These are phyloP conservation scores for Globisporangium megalacanthum DNA, from an alignment of 352 stramenopile species.

Conservation along the genomic window DNA sequence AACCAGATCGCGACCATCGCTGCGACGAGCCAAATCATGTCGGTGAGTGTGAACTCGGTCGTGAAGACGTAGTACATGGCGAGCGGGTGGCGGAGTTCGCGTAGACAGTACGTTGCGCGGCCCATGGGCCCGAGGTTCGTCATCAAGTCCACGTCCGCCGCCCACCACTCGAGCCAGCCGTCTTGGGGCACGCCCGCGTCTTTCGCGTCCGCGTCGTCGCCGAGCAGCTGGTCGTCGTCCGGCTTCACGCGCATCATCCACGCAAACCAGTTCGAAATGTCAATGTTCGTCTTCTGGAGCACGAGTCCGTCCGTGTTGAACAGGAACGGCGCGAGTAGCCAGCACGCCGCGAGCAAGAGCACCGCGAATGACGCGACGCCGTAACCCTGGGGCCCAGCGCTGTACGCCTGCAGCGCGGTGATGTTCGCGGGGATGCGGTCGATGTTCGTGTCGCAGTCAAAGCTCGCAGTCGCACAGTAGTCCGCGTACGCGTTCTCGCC, in stretches of 20 bases:
- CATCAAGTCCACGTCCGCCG: slow-evolving; percentile 68
- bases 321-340: slow-evolving; percentile 78
- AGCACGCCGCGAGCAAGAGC: slow-evolving; percentile 73
- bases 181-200: slow-evolving; percentile 48
- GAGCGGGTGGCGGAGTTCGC: slow-evolving; percentile 71
- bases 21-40: slow-evolving; percentile 41
- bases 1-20: slow-evolving; percentile 44
- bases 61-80: slow-evolving; percentile 83
- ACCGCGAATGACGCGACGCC: slow-evolving; percentile 80
- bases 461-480: slow-evolving; percentile 36
- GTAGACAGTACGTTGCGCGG: slow-evolving; percentile 68
- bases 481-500: slow-evolving; percentile 31
- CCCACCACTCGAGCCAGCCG: slow-evolving; percentile 73
- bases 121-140: slow-evolving; percentile 56
- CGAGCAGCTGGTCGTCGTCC: slow-evolving; percentile 20
- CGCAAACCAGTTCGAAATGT: slow-evolving; percentile 76
- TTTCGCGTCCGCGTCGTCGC: slow-evolving; percentile 20
- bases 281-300: slow-evolving; percentile 75
- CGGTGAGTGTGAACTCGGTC: slow-evolving; percentile 49
- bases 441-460: slow-evolving; percentile 36
- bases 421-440: slow-evolving; percentile 63
- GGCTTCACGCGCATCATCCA: slow-evolving; percentile 81
- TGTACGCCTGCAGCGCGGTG: slow-evolving; percentile 53
- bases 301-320: slow-evolving; percentile 89
- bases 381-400: slow-evolving; percentile 62